phyloP scores from a whole-genome alignment of 306 rosid species.

The Vicia sativa region DNA sequence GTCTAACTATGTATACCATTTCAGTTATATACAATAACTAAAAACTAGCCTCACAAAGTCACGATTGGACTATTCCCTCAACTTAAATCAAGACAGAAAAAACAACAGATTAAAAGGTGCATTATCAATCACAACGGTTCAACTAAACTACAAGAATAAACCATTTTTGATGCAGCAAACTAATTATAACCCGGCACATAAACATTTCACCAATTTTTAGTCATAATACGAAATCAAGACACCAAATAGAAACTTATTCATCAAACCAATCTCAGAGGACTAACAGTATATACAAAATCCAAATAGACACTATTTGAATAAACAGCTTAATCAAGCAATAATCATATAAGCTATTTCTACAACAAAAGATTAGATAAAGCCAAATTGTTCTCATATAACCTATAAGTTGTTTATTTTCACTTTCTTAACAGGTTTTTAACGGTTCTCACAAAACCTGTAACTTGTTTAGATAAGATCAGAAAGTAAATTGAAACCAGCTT shows the following conservation, averaged over 20 bases:
- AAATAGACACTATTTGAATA: background rate
- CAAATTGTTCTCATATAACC: too few species aligned
- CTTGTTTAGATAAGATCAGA: too few species aligned
- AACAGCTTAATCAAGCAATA: background rate
- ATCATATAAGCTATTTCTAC: background rate
- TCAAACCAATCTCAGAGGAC: slow-evolving; percentile 4
- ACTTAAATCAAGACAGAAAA: background rate
- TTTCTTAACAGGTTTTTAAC: too few species aligned
- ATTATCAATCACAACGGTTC: background rate
- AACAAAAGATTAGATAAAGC: too few species aligned
- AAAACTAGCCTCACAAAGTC: background rate
- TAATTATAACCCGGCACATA: background rate
- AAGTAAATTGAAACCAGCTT: background rate
- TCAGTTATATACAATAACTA: background rate
- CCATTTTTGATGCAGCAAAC: background rate
- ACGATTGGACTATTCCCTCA: background rate
- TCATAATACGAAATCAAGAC: background rate
- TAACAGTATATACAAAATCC: background rate
- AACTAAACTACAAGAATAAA: background rate
- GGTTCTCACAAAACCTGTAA: too few species aligned
- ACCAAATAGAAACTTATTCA: background rate
- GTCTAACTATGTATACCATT: background rate
- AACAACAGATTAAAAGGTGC: background rate
- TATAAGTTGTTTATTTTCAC: too few species aligned
- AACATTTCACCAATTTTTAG: background rate